Base-by-base conservation (phyloP, 2,329 filamentous ascomycete genomes). In the Blastomyces parvus region DNA sequence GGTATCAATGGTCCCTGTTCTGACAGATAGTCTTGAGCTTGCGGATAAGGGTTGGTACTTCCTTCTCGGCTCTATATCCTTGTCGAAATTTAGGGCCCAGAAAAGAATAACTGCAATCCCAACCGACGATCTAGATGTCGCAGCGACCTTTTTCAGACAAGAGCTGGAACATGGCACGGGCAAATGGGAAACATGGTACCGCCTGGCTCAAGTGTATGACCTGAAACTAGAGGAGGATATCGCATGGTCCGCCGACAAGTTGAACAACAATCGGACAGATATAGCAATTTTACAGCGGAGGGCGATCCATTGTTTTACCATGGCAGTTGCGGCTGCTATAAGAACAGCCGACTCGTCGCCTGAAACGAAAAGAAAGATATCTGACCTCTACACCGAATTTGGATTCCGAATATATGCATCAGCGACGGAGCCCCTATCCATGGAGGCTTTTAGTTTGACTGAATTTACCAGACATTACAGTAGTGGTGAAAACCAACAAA, bases 41-140 rank as follows among this genome's bases (percentile, higher is more conserved):
- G 91, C 92, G 0, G 85, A 85, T 30, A 88, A 90, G 68, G 90
- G 91, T 56, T 97, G 93, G 93, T 96, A 91, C 74, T 96, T 94
- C 74, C 79, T 97, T 38, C 84, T 96, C 66, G 93, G 93, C 25
- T 89, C 94, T 81, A 89, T 96, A 63, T 87, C 90, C 2, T 82
- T 97, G 63, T 90, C 88, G 53, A 96, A 91, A 70, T 97, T 96
- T 84, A 72, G 89, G 80, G 80, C 83, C 78, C 76, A 92, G 81
- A 90, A 93, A 70, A 85, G 91, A 25, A 83, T 91, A 69, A 90
- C 85, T 2, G 88, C 89, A 0, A 88, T 88, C 3, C 88, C 42
- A 48, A 93, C 89, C 0, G 90, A 93, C 68, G 91, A 96, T 70
- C 80, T 96, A 59, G 88, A 92, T 60, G 88, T 91, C 61, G 91